Conservation (phyloP, 2,329 filamentous ascomycete genomes). For the Sporothrix phasma region DNA sequence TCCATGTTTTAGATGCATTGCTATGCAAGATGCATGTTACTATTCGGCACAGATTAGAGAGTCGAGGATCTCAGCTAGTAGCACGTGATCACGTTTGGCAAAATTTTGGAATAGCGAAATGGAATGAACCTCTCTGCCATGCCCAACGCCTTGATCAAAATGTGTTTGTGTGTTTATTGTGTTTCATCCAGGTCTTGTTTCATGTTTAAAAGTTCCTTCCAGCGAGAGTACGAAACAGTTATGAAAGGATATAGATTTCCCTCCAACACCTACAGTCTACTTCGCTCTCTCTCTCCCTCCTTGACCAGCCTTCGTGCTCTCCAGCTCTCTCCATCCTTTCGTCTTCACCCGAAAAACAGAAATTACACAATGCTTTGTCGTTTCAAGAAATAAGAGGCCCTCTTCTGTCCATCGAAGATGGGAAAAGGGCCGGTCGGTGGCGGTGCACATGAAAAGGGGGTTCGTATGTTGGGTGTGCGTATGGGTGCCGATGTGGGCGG, state of each 20-base stretch:
- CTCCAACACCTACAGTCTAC: neutral
- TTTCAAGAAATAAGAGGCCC: neutral
- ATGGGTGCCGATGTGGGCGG: neutral
- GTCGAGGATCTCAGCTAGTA: neutral
- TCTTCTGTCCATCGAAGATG: neutral
- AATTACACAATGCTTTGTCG: neutral
- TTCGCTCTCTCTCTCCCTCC: neutral
- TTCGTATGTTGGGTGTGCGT: neutral
- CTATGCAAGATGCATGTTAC: neutral
- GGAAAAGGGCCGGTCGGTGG: neutral
- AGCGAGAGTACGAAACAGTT: neutral
- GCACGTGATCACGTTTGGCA: neutral
- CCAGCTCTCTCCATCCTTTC: neutral
- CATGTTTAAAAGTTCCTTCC: neutral
- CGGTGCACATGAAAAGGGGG: neutral
- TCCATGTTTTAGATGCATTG: neutral
- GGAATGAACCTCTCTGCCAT: neutral
- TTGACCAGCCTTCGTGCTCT: too few relatives aligned
- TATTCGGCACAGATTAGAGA: neutral
- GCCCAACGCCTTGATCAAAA: neutral
- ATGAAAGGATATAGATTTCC: conserved; percentile 1
- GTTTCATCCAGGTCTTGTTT: neutral
- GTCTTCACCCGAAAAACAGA: neutral
- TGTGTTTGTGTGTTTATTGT: neutral
- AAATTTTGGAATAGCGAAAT: neutral